Conservation (phyloP, 257 asterid genomes). For the Solanum etuberosum region DNA sequence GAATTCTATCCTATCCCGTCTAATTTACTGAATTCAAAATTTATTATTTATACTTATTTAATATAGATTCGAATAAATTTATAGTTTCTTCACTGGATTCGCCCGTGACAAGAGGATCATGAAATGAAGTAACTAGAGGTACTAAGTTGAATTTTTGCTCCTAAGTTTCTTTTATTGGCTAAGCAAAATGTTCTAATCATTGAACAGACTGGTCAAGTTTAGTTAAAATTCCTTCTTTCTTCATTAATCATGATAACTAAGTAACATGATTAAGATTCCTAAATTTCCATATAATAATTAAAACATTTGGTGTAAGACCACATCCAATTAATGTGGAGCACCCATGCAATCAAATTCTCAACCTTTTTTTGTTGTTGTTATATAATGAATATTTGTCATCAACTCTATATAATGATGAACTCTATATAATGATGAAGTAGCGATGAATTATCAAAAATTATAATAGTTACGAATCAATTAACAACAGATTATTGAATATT, state of each 20-base stretch:
- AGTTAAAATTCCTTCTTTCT: background rate
- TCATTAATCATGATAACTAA: background rate
- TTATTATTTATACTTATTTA: background rate
- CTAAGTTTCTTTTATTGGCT: background rate
- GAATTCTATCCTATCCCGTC: background rate
- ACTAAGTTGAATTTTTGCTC: background rate
- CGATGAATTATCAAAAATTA: no score
- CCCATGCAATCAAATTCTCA: background rate
- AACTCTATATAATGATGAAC: background rate
- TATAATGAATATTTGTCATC: background rate
- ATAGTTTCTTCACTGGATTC: background rate
- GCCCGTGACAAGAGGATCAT: background rate
- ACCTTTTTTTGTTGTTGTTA: background rate
- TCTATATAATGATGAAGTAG: background rate
- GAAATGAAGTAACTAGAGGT: background rate
- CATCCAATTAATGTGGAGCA: background rate
- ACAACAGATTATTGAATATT: no score
- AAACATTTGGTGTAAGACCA: background rate
- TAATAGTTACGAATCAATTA: no score
- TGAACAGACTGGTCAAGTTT: background rate
- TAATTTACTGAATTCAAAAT: background rate
- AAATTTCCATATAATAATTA: background rate
- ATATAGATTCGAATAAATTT: background rate
- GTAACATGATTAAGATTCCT: slow-evolving; percentile 3
- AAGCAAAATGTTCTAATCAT: background rate